phyloP scores from a whole-genome alignment of 2,329 filamentous ascomycete genomes.

The Akanthomyces dipterigenus region DNA sequence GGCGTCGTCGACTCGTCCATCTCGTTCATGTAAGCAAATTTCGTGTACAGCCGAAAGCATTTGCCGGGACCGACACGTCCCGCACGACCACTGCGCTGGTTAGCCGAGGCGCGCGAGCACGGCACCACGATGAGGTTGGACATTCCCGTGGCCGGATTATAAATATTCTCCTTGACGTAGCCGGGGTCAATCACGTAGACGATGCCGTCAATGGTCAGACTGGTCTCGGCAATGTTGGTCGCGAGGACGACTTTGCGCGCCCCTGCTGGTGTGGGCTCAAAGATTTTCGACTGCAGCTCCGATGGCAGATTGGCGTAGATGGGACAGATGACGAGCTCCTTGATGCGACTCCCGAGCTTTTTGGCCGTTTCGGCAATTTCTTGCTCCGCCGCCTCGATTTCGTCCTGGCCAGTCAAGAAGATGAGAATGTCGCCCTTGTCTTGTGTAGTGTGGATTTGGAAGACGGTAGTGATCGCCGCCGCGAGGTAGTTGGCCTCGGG shows the following conservation, averaged over 20 bases:
- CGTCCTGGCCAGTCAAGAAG: constrained; percentile 92
- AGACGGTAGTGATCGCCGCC: constrained; percentile 85
- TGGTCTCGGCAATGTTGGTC: constrained; percentile 96
- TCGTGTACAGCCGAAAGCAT: constrained; percentile 89
- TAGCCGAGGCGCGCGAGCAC: constrained; percentile 84
- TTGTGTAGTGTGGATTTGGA: constrained; percentile 89
- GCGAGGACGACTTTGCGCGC: constrained; percentile 88
- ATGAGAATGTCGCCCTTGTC: constrained; percentile 84
- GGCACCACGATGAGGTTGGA: constrained; percentile 86
- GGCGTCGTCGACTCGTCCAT: constrained; percentile 88
- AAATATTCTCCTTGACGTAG: constrained; percentile 92
- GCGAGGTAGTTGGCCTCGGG: constrained; percentile 92
- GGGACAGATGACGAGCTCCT: constrained; percentile 82
- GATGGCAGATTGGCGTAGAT: constrained; percentile 93
- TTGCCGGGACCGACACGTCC: constrained; percentile 89
- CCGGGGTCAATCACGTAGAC: constrained; percentile 94
- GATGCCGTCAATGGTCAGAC: constrained; percentile 91
- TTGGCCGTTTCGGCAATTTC: constrained; percentile 78
- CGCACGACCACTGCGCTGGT: constrained; percentile 86
- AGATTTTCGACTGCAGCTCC: constrained; percentile 87
- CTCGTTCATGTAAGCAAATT: constrained; percentile 90
- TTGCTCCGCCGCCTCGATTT: constrained; percentile 83
- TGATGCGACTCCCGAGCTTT: constrained; percentile 77
- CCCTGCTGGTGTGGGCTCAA: constrained; percentile 80
- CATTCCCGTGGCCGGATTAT: constrained; percentile 88